Evolutionary conservation across 768 basidiomycete genomes (phyloP), one percentile per base, ranked within the genome.

Genomic region (Kwoniella heveanensis): DNA sequence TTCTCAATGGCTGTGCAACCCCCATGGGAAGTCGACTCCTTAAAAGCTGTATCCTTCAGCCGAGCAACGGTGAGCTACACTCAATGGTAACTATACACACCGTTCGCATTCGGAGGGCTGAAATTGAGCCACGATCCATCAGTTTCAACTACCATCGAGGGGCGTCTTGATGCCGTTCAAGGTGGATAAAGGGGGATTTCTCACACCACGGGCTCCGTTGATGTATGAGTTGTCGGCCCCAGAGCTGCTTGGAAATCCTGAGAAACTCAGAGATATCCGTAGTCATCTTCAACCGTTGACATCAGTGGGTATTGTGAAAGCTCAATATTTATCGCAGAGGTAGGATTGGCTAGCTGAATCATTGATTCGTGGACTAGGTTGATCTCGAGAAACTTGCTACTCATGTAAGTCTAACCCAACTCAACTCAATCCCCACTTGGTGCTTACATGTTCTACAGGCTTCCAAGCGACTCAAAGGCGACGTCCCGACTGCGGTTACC

Each of bases 381-480:
- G 95, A 98, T 71, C 85, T 95, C 26, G 94, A 97, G 79, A 93
- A 90, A 57, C 81, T 96, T 7, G 88, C 92, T 36, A 86, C 72
- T 10, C 62, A 65, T 7, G 77, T 79, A 54, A 32, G 69, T 21
- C 19, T n/a, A n/a, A n/a, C n/a, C n/a, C n/a, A n/a, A n/a, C n/a
- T n/a, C n/a, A n/a, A n/a, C n/a, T n/a, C n/a, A n/a, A n/a, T n/a
- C n/a, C n/a, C n/a, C n/a, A n/a, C n/a, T n/a, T n/a, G n/a, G n/a
- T n/a, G n/a, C n/a, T n/a, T n/a, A n/a, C n/a, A n/a, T n/a, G n/a
- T n/a, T 32, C 32, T 44, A 17, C 3, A 17, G 39, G 15, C 39
- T 9, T 44, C 8, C 10, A 44, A 17, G 39, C 39, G 39, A 19
- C 39, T 44, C 39, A 17, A 44, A 19, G 17, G 3, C 6, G 39